These are phyloP conservation scores for Biscogniauxia sp. DNA, from an alignment of 2,329 filamentous ascomycete species.

Conservation along the genomic window DNA sequence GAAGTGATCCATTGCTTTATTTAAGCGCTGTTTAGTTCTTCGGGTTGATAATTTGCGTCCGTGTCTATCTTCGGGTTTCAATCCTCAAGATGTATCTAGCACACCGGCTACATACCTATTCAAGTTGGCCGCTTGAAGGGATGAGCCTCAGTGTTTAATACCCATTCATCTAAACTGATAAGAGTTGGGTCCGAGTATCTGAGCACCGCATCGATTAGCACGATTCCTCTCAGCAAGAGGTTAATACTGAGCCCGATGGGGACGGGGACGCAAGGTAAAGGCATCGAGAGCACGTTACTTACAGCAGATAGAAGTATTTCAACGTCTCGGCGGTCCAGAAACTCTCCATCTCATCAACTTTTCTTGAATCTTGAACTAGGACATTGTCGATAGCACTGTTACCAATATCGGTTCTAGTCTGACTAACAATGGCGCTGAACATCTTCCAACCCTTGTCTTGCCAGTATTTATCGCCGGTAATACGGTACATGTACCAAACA, in stretches of 20 bases:
- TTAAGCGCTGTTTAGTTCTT: background rate
- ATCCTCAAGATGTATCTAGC: slow-evolving; percentile 8
- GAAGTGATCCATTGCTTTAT: background rate
- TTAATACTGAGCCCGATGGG: background rate
- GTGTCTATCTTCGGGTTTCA: background rate
- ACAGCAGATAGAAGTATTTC: slow-evolving; percentile 89
- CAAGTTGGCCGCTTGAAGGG: slow-evolving; percentile 29
- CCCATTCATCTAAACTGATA: slow-evolving; percentile 64
- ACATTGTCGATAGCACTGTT: slow-evolving; percentile 72
- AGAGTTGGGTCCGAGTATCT: slow-evolving; percentile 48
- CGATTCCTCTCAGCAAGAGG: background rate
- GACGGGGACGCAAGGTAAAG: background rate
- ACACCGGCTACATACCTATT: slow-evolving; percentile 9
- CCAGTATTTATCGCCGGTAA: slow-evolving; percentile 73
- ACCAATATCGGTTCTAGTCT: slow-evolving; percentile 64
- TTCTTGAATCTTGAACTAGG: slow-evolving; percentile 38
- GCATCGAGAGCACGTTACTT: slow-evolving; percentile 39
- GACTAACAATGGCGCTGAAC: slow-evolving; percentile 69
- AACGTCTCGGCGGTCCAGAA: slow-evolving; percentile 91
- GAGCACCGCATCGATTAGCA: slow-evolving; percentile 3
- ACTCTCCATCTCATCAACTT: slow-evolving; percentile 72
- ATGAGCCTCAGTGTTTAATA: slow-evolving; percentile 48
- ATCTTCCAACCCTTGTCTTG: slow-evolving; percentile 84
- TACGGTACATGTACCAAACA: slow-evolving; percentile 86
- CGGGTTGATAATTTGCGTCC: background rate